A percentile compares a stretch with the other conserved stretches of the same genome.
phyloP scores from a whole-genome alignment of 2,329 filamentous ascomycete species.

The Venturia aucupariae region DNA sequence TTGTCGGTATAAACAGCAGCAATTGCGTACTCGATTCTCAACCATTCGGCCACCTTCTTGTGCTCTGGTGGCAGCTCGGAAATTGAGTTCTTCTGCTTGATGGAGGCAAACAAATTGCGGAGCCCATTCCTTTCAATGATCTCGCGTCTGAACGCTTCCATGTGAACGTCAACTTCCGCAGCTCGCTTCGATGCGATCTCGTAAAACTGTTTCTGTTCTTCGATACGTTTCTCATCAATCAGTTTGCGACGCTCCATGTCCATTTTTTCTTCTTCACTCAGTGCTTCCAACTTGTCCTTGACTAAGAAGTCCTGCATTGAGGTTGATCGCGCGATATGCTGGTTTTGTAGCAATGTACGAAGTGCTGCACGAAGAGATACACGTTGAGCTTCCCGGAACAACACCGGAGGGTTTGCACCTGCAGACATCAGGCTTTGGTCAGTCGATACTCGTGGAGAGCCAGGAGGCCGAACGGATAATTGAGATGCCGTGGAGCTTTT shows the following conservation, averaged over 20 bases:
- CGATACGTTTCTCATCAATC: conserved; percentile 78
- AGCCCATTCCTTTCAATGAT: conserved; percentile 74
- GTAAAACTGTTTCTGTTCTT: conserved; percentile 91
- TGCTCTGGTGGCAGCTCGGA: conserved; percentile 87
- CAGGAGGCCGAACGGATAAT: conserved; percentile 14
- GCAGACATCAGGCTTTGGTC: conserved; percentile 24
- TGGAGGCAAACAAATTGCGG: conserved; percentile 85
- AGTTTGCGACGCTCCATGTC: conserved; percentile 73
- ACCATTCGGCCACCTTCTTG: conserved; percentile 96
- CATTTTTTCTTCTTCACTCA: conserved; percentile 71
- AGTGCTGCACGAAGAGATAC: conserved; percentile 87
- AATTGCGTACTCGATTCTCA: conserved; percentile 66
- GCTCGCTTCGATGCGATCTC: conserved; percentile 88
- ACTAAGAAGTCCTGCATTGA: conserved; percentile 80
- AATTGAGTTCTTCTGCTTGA: conserved; percentile 81
- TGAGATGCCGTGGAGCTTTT: conserved; percentile 33
- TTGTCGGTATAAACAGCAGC: conserved; percentile 10
- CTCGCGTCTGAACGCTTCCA: conserved; percentile 69
- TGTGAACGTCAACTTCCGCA: conserved; percentile 90
- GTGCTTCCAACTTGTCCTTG: conserved; percentile 52
- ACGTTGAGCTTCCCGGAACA: conserved; percentile 83
- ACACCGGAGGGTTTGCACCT: conserved; percentile 39
- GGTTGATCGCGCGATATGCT: conserved; percentile 71
- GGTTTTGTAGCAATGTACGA: conserved; percentile 75
- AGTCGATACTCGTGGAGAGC: conserved; percentile 25